A percentile compares a stretch with the other conserved stretches of the same genome.
Evolutionary conservation across 2,329 filamentous ascomycete genomes (phyloP).

Genomic region (Sclerotinia glacialis): DNA sequence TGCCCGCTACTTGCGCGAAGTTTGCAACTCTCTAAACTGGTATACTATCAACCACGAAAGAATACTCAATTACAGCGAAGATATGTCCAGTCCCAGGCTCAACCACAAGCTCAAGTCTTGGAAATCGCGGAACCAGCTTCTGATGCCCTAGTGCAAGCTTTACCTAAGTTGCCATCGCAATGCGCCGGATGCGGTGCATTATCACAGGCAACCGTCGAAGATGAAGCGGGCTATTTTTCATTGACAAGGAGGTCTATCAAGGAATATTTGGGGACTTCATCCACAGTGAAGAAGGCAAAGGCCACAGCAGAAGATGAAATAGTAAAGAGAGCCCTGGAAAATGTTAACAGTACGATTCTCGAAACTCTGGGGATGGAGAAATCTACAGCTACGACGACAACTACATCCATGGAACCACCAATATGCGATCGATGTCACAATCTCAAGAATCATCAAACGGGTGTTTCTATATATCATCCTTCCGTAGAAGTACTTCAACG

Average conservation of each 20-base stretch:
- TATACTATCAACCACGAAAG: not conserved
- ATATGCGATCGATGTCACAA: constrained; percentile 87
- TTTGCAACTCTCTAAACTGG: not conserved
- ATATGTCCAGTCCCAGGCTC: constrained; percentile 17
- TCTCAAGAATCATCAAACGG: constrained; percentile 71
- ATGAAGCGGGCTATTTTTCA: constrained; percentile 57
- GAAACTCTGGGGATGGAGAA: constrained; percentile 24
- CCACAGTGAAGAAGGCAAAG: not conserved
- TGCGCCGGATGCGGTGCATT: constrained; percentile 66
- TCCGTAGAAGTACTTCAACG: constrained; percentile 76
- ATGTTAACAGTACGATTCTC: constrained; percentile 24
- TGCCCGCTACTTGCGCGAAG: constrained; percentile 43
- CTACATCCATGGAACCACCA: constrained; percentile 43
- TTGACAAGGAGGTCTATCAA: constrained; percentile 50
- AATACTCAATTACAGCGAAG: constrained; percentile 13
- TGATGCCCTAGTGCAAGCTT: not conserved
- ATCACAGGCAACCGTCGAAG: constrained; percentile 52
- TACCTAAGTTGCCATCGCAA: constrained; percentile 49
- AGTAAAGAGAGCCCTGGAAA: constrained; percentile 41
- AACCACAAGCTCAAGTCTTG: not conserved
- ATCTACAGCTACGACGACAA: not conserved
- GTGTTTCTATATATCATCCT: constrained; percentile 73
- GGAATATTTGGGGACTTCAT: constrained; percentile 44
- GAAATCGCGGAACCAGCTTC: not conserved
- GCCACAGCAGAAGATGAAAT: constrained; percentile 46